phyloP scores from a whole-genome alignment of 768 basidiomycete genomes.

The Sarcodon sp. region DNA sequence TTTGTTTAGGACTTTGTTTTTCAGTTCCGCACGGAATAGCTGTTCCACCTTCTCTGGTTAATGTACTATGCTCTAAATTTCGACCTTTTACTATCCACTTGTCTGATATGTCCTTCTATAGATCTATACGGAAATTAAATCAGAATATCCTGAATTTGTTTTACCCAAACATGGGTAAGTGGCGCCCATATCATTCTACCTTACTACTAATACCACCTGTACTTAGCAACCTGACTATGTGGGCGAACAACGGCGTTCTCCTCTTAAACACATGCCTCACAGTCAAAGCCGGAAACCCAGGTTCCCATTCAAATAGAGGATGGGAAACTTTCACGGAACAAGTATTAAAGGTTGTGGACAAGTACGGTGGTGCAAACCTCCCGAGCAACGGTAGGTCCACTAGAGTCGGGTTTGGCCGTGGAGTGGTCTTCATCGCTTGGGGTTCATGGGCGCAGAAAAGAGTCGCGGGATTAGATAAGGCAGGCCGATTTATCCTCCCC shows the following conservation, averaged over 20 bases:
- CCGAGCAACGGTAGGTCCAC: slow-evolving; percentile 21
- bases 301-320: slow-evolving; percentile 74
- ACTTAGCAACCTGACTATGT: slow-evolving; percentile 60
- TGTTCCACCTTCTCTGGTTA: slow-evolving; percentile 72
- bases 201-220: slow-evolving; percentile 1
- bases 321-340: slow-evolving; percentile 89
- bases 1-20: slow-evolving; percentile 61
- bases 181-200: neutral
- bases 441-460: slow-evolving; percentile 79
- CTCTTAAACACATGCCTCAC: slow-evolving; percentile 91
- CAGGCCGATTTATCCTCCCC: slow-evolving; percentile 16
- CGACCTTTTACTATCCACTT: too few relatives aligned
- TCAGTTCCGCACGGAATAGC: slow-evolving; percentile 73
- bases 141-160: slow-evolving; percentile 70
- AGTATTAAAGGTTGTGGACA: slow-evolving; percentile 67
- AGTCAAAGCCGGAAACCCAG: slow-evolving; percentile 62
- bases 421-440: slow-evolving; percentile 86
- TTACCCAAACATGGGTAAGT: slow-evolving; percentile 77
- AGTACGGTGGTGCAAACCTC: slow-evolving; percentile 64
- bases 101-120: slow-evolving; percentile 14
- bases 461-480: slow-evolving; percentile 65
- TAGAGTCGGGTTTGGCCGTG: slow-evolving; percentile 45
- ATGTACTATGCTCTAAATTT: slow-evolving; percentile 29
- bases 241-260: slow-evolving; percentile 81
- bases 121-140: slow-evolving; percentile 83